phyloP scores from a whole-genome alignment of 495 filamentous ascomycete genomes.

The Tuber borchii region DNA sequence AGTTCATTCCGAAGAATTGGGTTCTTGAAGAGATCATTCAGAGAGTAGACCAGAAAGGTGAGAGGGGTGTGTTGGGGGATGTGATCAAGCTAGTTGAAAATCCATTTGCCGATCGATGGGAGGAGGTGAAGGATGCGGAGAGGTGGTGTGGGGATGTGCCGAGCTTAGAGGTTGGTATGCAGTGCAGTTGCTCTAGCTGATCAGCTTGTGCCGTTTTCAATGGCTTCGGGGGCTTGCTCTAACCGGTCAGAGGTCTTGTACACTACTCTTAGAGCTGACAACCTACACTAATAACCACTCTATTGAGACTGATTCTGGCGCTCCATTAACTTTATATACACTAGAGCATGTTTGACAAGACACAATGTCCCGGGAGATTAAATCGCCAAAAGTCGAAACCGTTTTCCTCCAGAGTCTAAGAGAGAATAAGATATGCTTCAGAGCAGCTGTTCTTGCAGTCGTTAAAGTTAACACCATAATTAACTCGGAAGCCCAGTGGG shows the following conservation, averaged over 20 bases:
- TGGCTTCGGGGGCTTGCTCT: neutral
- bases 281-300: neutral
- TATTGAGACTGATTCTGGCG: neutral
- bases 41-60: constrained; percentile 74
- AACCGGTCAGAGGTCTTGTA: neutral
- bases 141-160: constrained; percentile 88
- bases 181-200: constrained; percentile 67
- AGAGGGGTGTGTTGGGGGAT: constrained; percentile 65
- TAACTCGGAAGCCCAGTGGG: neutral
- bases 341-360: neutral
- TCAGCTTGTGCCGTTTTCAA: neutral
- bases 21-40: constrained; percentile 87
- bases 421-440: neutral
- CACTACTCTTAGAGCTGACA: neutral
- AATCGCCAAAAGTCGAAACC: neutral
- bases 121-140: constrained; percentile 62
- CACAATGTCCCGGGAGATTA: neutral
- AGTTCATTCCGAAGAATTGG: constrained; percentile 83
- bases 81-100: constrained; percentile 72
- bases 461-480: neutral
- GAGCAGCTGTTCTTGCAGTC: neutral
- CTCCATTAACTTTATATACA: neutral
- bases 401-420: neutral
- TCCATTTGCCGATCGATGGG: constrained; percentile 80
- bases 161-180: constrained; percentile 64